Evolutionary conservation across 1,284 basidiomycete genomes (phyloP), one percentile per base, ranked within the genome.

Genomic region (Rhodofomes roseus): DNA sequence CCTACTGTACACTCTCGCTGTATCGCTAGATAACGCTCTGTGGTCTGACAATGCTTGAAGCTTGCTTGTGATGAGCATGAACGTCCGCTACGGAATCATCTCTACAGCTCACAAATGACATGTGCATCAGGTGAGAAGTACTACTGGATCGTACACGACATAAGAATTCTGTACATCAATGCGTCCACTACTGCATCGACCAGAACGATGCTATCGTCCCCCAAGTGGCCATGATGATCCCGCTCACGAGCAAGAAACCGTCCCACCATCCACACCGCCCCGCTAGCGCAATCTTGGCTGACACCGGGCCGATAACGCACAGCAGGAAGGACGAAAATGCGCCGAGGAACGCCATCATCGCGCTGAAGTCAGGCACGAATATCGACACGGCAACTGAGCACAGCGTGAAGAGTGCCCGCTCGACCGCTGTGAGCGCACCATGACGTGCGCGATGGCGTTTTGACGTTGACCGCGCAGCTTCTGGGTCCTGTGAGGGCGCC

Each of bases 311-410:
- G 66, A 95, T 89, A 50, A 93, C 85, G 66, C 90, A 92, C 36
- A 95, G 84, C 64, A 90, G 76, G 70, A 96, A 96, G 0, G 93
- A 90, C 39, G 90, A 86, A 72, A 95, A 95, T 34, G 89, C 88
- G 4, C 95, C 95, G 39, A 96, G 77, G 72, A 96, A 93, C 14
- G 91, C 91, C 93, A 98, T 96, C 71, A 95, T 83, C 23, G 87
- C 83, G 64, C 90, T 90, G 71, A 98, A 97, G 57, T 92, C 84
- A 1, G 96, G 95, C 43, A 97, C 76, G 59, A 87, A 71, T 61
- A 96, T 87, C 2, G 93, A 94, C 39, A 89, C 84, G 29, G 76
- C 70, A 20, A 95, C 86, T 22, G 88, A 81, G 46, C 86, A 65
- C 9, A 81, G 64, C 0, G 89, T 84, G 34, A 94, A 74, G 51